Conservation (phyloP, 2,329 filamentous ascomycete species). For the Stagonosporopsis vannaccii region DNA sequence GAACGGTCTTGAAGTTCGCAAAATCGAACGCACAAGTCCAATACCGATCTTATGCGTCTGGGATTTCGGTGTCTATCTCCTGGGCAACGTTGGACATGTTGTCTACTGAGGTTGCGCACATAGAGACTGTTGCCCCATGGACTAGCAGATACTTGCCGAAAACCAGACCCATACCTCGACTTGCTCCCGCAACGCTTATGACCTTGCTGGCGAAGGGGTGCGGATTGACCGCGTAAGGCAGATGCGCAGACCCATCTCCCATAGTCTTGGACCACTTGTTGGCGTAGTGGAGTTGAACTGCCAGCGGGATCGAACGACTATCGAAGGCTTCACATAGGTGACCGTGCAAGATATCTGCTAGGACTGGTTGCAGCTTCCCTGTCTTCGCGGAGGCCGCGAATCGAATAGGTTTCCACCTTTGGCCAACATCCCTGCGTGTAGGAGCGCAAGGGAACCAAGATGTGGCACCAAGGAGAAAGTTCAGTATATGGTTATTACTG, state of each 20-base stretch:
- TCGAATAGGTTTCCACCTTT: too few relatives aligned
- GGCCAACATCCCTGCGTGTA: too few relatives aligned
- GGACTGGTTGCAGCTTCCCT: not conserved
- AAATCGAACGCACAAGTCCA: slow-evolving; percentile 19
- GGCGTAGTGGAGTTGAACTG: not conserved
- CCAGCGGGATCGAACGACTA: not conserved
- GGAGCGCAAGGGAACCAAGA: too few relatives aligned
- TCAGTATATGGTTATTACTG: too few relatives aligned
- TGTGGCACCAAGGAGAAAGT: too few relatives aligned
- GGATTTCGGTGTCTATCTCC: slow-evolving; percentile 18
- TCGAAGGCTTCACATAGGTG: not conserved
- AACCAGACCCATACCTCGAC: slow-evolving; percentile 19
- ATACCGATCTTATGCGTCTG: slow-evolving; percentile 15
- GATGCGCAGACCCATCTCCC: slow-evolving; percentile 1
- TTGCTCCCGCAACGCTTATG: slow-evolving; percentile 23
- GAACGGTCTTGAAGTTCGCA: slow-evolving; percentile 9
- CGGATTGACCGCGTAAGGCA: slow-evolving; percentile 17
- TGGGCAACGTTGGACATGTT: slow-evolving; percentile 18
- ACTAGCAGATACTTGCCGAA: slow-evolving; percentile 22
- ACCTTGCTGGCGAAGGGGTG: slow-evolving; percentile 21
- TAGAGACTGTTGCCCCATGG: slow-evolving; percentile 18
- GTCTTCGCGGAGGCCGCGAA: too few relatives aligned
- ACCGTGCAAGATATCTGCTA: not conserved
- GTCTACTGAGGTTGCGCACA: slow-evolving; percentile 19
- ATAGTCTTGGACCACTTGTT: not conserved